These are phyloP conservation scores for Neonectria ditissima DNA, from an alignment of 2,329 filamentous ascomycete genomes.

Conservation along the genomic window DNA sequence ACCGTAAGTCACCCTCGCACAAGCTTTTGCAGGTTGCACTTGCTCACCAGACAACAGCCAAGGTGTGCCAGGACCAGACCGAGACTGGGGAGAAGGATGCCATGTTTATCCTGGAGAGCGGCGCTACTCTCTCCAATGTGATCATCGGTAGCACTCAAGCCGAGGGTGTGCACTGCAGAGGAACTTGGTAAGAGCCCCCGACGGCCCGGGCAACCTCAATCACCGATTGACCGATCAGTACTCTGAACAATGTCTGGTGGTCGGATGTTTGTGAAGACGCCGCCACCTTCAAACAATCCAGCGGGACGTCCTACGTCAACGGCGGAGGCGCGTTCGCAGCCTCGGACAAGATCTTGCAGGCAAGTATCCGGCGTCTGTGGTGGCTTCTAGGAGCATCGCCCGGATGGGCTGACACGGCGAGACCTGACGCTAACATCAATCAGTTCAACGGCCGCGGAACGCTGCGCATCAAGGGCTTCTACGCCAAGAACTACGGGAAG, in stretches of 20 bases:
- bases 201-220: not conserved
- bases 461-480: conserved; percentile 45
- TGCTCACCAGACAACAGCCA: conserved; percentile 21
- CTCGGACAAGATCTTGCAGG: not conserved
- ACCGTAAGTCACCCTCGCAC: conserved; percentile 5
- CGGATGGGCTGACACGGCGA: not conserved
- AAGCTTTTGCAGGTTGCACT: conserved; percentile 6
- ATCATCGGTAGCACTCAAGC: conserved; percentile 64
- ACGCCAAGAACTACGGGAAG: conserved; percentile 54
- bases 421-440: conserved; percentile 48
- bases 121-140: conserved; percentile 64
- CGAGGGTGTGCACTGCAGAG: conserved; percentile 64
- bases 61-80: conserved; percentile 43
- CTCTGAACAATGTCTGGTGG: conserved; percentile 55
- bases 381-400: not conserved
- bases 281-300: not conserved
- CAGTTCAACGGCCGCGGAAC: conserved; percentile 44
- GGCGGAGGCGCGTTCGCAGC: not conserved
- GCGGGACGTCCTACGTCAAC: not conserved
- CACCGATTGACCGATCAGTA: conserved; percentile 26
- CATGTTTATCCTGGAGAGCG: conserved; percentile 64
- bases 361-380: not conserved
- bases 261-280: conserved; percentile 54
- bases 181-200: conserved; percentile 49
- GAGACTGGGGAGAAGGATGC: conserved; percentile 49